Evolutionary conservation across 2,329 filamentous ascomycete genomes (phyloP), one percentile per base, ranked within the genome.

Genomic region (Coleophoma crateriformis): DNA sequence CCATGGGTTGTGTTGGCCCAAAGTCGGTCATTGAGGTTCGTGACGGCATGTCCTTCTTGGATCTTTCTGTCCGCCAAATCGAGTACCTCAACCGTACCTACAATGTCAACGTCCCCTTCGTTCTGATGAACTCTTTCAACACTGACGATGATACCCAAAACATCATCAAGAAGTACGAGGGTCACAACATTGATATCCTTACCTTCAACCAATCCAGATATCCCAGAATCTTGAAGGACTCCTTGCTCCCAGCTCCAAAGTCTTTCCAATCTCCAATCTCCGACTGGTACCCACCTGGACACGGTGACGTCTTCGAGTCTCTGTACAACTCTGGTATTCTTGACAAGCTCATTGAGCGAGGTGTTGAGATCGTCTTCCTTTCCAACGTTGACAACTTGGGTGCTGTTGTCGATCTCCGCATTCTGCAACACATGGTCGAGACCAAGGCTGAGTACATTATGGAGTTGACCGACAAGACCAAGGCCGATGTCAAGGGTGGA

Each of bases 91-190:
- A 99, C 86, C 88, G 91, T 71, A 97, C 90, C 58, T 97, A 96
- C 78, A 82, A 87, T 63, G 90, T 95, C 71, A 97, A 96, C 69
- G 94, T 99, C 33, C 94, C 94, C 45, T 96, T 99, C 73, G 85
- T 99, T 61, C 85, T 99, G 63, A 99, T 99, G 94, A 99, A 99
- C 85, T 97, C 94, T 49, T 99, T 99, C 88, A 99, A 99, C 83
- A 99, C 94, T 69, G 91, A 99, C 71, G 84, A 92, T 64, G 94
- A 99, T 68, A 99, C 94, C 46, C 90, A 91, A 56, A 90, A 90
- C 73, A 99, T 99, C 75, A 99, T 99, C 79, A 99, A 99, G 85
- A 99, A 99, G 80, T 99, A 97, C 76, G 92, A 99, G 78, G 94
- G 94, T 58, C 94, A 99, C 83, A 96, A 96, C 71, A 95, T 99